A percentile compares a stretch with the other conserved stretches of the same genome.
These are phyloP conservation scores for Epichloe sibirici DNA, from an alignment of 2,329 filamentous ascomycete genomes.

Conservation along the genomic window DNA sequence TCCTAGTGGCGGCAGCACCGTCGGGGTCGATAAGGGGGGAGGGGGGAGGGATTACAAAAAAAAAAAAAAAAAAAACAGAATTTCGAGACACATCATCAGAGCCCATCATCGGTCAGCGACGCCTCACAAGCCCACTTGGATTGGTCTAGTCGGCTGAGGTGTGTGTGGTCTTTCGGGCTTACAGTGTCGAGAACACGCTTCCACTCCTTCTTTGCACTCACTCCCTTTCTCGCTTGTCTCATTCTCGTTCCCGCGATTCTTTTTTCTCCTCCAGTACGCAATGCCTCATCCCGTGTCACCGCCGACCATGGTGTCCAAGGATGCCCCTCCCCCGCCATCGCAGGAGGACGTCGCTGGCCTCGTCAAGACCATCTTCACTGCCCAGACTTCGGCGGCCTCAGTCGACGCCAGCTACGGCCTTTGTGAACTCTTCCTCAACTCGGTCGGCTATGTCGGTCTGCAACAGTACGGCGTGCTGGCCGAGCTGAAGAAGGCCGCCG, in stretches of 20 bases:
- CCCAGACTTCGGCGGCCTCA: slow-evolving; percentile 55
- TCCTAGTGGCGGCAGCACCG: not conserved
- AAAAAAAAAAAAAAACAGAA: not conserved
- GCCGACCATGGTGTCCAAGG: slow-evolving; percentile 35
- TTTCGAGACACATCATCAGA: too few relatives aligned
- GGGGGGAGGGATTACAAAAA: too few relatives aligned
- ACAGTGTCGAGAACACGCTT: not conserved
- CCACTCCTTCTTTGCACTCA: not conserved
- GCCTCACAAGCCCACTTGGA: not conserved
- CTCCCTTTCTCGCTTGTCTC: too few relatives aligned
- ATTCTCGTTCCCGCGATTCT: too few relatives aligned
- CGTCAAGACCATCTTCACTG: slow-evolving; percentile 55
- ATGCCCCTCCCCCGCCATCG: slow-evolving; percentile 44
- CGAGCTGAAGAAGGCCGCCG: slow-evolving; percentile 59
- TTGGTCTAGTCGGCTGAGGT: not conserved
- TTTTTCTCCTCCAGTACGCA: not conserved
- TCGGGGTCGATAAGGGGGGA: slow-evolving; percentile 1
- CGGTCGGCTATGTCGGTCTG: slow-evolving; percentile 41
- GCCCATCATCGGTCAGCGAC: not conserved
- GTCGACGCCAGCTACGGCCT: slow-evolving; percentile 51
- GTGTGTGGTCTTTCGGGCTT: not conserved
- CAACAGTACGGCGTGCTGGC: slow-evolving; percentile 39
- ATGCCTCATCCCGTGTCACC: slow-evolving; percentile 40
- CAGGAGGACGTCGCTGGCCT: slow-evolving; percentile 54
- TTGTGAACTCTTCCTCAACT: slow-evolving; percentile 45